A percentile compares a stretch with the other conserved stretches of the same genome.
These are phyloP conservation scores for Nicotiana tomentosiformis DNA, from an alignment of 257 asterid genomes.

Conservation along the genomic window DNA sequence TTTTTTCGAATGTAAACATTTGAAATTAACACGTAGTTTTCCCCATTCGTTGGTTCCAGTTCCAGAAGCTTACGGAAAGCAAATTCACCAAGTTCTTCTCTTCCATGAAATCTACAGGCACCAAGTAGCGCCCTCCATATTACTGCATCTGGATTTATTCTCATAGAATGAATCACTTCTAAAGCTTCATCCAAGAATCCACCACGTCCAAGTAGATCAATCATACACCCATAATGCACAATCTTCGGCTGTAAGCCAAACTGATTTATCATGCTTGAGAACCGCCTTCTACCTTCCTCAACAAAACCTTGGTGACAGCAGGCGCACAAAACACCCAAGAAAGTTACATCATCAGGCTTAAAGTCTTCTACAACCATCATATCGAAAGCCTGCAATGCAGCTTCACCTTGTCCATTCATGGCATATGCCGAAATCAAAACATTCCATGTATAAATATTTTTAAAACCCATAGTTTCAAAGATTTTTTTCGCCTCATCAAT, in stretches of 20 bases:
- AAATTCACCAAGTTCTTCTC: conserved; percentile 23
- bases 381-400: conserved; percentile 19
- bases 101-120: conserved; percentile 32
- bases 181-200: conserved; percentile 29
- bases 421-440: conserved; percentile 31
- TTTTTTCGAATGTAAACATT: conserved; percentile 24
- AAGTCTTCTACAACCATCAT: conserved; percentile 14
- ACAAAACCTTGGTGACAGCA: conserved; percentile 32
- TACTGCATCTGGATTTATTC: conserved; percentile 15
- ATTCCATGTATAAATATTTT: conserved; percentile 27
- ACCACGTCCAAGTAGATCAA: conserved; percentile 31
- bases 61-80: conserved; percentile 18
- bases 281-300: conserved; percentile 23
- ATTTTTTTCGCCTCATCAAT: conserved; percentile 21
- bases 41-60: conserved; percentile 24
- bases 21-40: conserved; percentile 25
- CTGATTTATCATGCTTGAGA: conserved; percentile 18
- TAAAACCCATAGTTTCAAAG: conserved; percentile 16
- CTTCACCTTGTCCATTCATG: conserved; percentile 28
- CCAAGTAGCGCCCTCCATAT: conserved; percentile 33
- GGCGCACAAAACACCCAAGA: conserved; percentile 25
- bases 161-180: conserved; percentile 11
- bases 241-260: conserved; percentile 16
- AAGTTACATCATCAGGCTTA: conserved; percentile 26
- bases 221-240: conserved; percentile 35